Conservation (phyloP, 306 rosid genomes). For the Dalbergia cochinchinensis region DNA sequence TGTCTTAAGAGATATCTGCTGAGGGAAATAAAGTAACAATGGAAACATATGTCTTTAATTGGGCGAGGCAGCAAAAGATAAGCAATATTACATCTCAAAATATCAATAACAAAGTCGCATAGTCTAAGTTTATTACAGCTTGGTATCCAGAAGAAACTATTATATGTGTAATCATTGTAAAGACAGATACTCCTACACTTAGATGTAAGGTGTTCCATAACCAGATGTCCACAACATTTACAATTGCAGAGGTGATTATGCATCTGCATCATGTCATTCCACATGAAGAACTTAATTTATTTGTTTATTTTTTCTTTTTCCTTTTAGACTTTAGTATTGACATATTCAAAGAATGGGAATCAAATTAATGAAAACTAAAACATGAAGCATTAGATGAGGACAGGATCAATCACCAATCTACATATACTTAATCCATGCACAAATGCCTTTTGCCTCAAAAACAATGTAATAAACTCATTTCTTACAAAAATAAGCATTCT, state of each 20-base stretch:
- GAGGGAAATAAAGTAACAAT: neutral
- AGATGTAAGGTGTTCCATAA: neutral
- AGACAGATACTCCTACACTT: neutral
- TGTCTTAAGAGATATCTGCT: neutral
- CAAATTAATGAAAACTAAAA: constrained; percentile 3
- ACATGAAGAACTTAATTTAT: neutral
- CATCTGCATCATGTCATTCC: neutral
- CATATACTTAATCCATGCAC: neutral
- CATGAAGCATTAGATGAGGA: neutral
- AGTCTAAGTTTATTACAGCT: neutral
- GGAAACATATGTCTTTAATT: neutral
- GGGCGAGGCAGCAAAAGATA: neutral
- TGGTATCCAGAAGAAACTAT: neutral
- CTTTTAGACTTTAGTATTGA: neutral
- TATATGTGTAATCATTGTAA: neutral
- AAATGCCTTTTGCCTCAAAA: neutral
- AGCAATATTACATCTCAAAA: constrained; percentile 2
- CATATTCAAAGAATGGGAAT: neutral
- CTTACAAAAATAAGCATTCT: neutral
- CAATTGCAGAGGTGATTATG: neutral
- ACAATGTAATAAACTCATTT: neutral
- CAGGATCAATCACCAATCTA: neutral
- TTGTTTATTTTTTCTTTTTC: neutral
- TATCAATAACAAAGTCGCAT: neutral
- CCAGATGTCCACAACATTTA: neutral